phyloP scores from a whole-genome alignment of 805 yeast genomes.

The Monosporozyma aerobia region DNA sequence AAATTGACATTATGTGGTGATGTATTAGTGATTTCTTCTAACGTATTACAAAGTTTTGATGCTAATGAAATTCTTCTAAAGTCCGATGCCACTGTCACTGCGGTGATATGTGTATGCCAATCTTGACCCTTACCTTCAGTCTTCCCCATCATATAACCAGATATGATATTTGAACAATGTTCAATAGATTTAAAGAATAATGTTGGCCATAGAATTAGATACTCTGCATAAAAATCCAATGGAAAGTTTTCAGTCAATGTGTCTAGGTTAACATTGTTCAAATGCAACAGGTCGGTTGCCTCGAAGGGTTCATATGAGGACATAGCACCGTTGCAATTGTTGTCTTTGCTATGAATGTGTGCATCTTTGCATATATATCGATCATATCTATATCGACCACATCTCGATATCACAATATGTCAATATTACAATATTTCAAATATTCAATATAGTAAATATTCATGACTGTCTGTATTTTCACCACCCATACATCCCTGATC shows the following conservation, averaged over 20 bases:
- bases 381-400: background rate
- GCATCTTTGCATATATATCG: background rate
- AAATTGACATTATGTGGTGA: slow-evolving; percentile 75
- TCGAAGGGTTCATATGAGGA: slow-evolving; percentile 82
- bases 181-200: slow-evolving; percentile 62
- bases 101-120: slow-evolving; percentile 96
- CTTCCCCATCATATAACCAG: slow-evolving; percentile 92
- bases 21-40: slow-evolving; percentile 67
- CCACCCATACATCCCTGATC: background rate
- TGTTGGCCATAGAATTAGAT: slow-evolving; percentile 80
- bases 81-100: slow-evolving; percentile 79
- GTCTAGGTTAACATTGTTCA: slow-evolving; percentile 75
- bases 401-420: too few relatives aligned
- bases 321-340: slow-evolving; percentile 36
- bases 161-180: slow-evolving; percentile 13
- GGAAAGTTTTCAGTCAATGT: slow-evolving; percentile 88
- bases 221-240: slow-evolving; percentile 72
- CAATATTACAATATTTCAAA: too few relatives aligned
- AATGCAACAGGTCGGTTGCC: slow-evolving; percentile 68
- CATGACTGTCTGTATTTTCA: too few relatives aligned
- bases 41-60: slow-evolving; percentile 59
- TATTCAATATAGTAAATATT: too few relatives aligned
- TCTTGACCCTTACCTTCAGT: slow-evolving; percentile 78
- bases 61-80: slow-evolving; percentile 85
- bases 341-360: too few relatives aligned